phyloP scores from a whole-genome alignment of 2,329 filamentous ascomycete species.

The Orbilia oligospora region DNA sequence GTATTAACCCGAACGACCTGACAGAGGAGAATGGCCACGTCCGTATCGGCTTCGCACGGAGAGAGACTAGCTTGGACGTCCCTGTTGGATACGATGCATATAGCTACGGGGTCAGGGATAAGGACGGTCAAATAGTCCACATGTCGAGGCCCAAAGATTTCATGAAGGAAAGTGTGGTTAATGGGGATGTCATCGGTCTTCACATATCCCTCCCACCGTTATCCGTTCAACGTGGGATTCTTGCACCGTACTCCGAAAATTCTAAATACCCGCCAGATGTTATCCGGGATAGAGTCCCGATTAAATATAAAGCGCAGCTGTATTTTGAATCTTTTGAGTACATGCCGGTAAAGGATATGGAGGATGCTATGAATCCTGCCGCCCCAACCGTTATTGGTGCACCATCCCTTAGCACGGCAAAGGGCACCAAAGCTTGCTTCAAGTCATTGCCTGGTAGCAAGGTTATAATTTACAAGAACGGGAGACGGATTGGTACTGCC shows the following conservation, averaged over 20 bases:
- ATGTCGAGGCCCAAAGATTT: conserved; percentile 94
- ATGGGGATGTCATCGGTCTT: conserved; percentile 90
- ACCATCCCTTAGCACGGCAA: conserved; percentile 19
- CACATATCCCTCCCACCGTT: conserved; percentile 92
- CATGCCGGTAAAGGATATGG: conserved; percentile 86
- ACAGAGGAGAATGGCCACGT: conserved; percentile 73
- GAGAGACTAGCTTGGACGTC: conserved; percentile 80
- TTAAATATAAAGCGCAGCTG: conserved; percentile 91
- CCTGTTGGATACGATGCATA: conserved; percentile 91
- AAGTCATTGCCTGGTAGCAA: conserved; percentile 77
- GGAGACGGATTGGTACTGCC: conserved; percentile 84
- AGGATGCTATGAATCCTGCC: conserved; percentile 83
- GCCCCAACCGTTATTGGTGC: conserved; percentile 65
- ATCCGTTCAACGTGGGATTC: conserved; percentile 84
- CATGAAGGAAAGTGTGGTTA: conserved; percentile 75
- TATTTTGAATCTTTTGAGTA: conserved; percentile 96
- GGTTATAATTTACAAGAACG: conserved; percentile 95
- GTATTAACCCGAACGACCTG: conserved; percentile 69
- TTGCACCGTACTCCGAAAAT: conserved; percentile 65
- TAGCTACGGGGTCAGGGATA: conserved; percentile 92
- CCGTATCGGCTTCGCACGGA: conserved; percentile 86
- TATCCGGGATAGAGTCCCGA: conserved; percentile 93
- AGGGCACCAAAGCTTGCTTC: conserved; percentile 48
- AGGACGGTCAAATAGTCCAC: conserved; percentile 90
- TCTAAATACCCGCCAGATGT: conserved; percentile 80